A percentile compares a stretch with the other conserved stretches of the same genome.
phyloP scores from a whole-genome alignment of 1,139 yeast genomes.

The Hemisphaericaspora xylanilytica region DNA sequence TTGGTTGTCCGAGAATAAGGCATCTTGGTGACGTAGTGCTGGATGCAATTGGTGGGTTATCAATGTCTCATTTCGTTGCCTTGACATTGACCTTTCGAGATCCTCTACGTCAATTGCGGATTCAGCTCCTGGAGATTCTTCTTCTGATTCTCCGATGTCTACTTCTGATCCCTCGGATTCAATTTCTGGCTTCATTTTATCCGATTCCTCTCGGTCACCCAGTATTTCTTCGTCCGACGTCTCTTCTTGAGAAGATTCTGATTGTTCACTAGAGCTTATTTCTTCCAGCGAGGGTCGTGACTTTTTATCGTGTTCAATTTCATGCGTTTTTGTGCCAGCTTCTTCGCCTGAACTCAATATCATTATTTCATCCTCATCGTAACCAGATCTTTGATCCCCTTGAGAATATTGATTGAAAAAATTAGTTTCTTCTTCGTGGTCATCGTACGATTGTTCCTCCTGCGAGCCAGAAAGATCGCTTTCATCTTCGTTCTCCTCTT shows the following conservation, averaged over 20 bases:
- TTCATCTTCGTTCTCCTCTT: conserved; percentile 2
- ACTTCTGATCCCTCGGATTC: conserved; percentile 17
- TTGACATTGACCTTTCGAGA: conserved; percentile 4
- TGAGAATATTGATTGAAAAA: conserved; percentile 2
- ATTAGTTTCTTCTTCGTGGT: conserved; percentile 1
- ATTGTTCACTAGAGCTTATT: background rate
- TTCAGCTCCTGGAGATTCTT: no score
- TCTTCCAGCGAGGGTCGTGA: background rate
- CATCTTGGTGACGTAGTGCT: conserved; percentile 1
- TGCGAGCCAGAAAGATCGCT: conserved; percentile 1
- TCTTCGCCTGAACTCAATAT: conserved; percentile 3
- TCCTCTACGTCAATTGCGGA: no score
- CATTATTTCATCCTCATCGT: conserved; percentile 6
- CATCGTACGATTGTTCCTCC: background rate
- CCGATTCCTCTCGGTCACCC: conserved; percentile 11
- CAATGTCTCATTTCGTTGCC: background rate
- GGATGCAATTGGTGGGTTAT: background rate
- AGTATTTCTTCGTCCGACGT: conserved; percentile 4
- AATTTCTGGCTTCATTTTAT: conserved; percentile 19
- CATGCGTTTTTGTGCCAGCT: background rate
- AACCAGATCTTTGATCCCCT: background rate
- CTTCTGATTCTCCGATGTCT: no score
- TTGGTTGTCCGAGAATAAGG: conserved; percentile 4
- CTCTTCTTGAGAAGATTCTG: background rate
- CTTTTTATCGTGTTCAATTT: no score